Evolutionary conservation across 495 filamentous ascomycete genomes (phyloP), one percentile per base, ranked within the genome.

Genomic region (Talaromyces adpressus): DNA sequence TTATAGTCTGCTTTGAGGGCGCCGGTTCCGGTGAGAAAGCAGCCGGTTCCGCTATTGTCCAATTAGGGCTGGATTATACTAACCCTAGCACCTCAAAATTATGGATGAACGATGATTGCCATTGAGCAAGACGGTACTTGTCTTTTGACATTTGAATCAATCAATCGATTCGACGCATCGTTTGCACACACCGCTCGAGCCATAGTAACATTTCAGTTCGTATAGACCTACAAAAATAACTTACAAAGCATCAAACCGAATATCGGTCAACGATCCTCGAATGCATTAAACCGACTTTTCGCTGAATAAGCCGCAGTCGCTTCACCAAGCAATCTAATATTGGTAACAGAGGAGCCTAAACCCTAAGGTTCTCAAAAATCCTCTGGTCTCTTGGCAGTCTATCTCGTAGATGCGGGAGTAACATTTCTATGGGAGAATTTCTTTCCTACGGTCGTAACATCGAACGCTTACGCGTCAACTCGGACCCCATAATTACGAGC

Each of bases 281-380:
- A 57, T 16, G 23, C 20, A 51, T 7, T 51, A 51, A 14, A n/a
- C 12, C 4, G 45, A 14, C 14, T 51, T 14, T 6, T 45, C 41
- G 41, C 16, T 45, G 14, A 45, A n/a, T 30, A 30, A 45, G 16
- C 45, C 45, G 45, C 45, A 18, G n/a, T 49, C 14, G 36, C 36
- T 41, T 41, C 2, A 4, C 14, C 4, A 41, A 41, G 6, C 32
- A 6, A 18, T 58, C 56, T 57, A 58, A 27, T 34, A 34, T 58
- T 58, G 56, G 56, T 58, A 58, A 58, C n/a, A 18, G 11, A 5
- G 56, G 6, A 58, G 56, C 56, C 56, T 58, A 58, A 56, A 20
- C 51, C 6, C 23, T 54, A 54, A 54, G 14, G n/a, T 6, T 41
- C 8, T 9, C 18, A 20, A 49, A 47, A 9, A 4, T 18, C n/a